A percentile compares a stretch with the other conserved stretches of the same genome.
Evolutionary conservation across 257 asterid species (phyloP).

Genomic region (Apocynum venetum): DNA sequence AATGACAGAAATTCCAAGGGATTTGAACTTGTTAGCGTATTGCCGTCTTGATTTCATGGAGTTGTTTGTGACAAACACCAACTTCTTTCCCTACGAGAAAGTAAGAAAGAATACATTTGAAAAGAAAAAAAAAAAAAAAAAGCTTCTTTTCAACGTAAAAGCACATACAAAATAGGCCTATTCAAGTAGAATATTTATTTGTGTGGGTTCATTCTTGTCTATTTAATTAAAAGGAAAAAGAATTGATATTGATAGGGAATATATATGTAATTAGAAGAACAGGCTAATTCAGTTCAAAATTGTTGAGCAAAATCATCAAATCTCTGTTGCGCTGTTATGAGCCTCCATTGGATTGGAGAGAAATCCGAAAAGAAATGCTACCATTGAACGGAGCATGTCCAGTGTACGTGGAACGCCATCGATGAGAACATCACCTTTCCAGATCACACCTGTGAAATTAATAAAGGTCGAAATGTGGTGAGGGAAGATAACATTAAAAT

Average conservation of each 20-base stretch:
- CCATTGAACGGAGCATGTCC: constrained; percentile 74
- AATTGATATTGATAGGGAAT: neutral
- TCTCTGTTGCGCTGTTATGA: neutral
- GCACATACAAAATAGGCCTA: neutral
- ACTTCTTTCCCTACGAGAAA: constrained; percentile 62
- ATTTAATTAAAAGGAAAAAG: neutral
- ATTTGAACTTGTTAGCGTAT: constrained; percentile 65
- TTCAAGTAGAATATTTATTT: neutral
- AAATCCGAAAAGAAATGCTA: constrained; percentile 3
- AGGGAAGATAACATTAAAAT: neutral
- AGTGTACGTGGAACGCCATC: constrained; percentile 77
- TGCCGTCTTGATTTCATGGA: constrained; percentile 80
- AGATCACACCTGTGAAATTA: constrained; percentile 59
- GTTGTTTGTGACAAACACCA: constrained; percentile 91
- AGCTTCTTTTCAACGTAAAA: neutral
- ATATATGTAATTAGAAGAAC: too few species aligned
- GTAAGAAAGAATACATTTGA: too few species aligned
- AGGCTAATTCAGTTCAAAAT: neutral
- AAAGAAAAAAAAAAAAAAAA: neutral
- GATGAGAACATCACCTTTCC: constrained; percentile 86
- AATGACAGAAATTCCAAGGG: constrained; percentile 72
- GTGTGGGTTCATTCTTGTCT: neutral
- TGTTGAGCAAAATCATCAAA: constrained; percentile 1
- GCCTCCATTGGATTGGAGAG: neutral
- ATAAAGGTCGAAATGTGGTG: neutral